Evolutionary conservation across 2,329 filamentous ascomycete genomes (phyloP).

Genomic region (Orbilia brochopaga): DNA sequence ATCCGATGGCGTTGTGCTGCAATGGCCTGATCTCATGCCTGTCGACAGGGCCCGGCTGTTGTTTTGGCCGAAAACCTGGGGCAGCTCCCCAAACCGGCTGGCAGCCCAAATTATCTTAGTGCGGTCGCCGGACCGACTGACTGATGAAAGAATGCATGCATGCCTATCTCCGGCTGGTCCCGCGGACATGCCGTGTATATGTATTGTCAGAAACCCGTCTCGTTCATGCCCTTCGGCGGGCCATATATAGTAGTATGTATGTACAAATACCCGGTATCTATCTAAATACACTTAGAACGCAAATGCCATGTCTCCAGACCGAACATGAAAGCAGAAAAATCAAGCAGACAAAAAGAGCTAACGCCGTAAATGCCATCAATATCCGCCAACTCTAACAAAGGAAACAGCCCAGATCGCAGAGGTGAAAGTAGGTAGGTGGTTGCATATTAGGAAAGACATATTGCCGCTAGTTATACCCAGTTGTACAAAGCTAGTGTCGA

Average conservation of each 20-base stretch:
- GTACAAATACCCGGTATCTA: slow-evolving; percentile 42
- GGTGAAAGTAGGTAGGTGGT: slow-evolving; percentile 17
- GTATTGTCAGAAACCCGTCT: neutral
- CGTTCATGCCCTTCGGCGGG: neutral
- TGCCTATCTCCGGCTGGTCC: neutral
- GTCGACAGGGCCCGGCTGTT: slow-evolving; percentile 13
- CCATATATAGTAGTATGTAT: slow-evolving; percentile 15
- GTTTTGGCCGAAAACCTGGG: slow-evolving; percentile 17
- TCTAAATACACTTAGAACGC: slow-evolving; percentile 24
- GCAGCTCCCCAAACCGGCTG: slow-evolving; percentile 17
- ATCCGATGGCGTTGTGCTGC: slow-evolving; percentile 32
- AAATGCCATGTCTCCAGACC: neutral
- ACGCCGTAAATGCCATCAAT: slow-evolving; percentile 47
- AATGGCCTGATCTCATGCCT: slow-evolving; percentile 50
- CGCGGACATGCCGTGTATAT: too few relatives aligned
- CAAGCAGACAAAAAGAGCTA: slow-evolving; percentile 7
- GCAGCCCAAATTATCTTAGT: neutral
- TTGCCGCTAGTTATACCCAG: slow-evolving; percentile 9
- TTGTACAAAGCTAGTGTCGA: slow-evolving; percentile 19
- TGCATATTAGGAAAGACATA: slow-evolving; percentile 32
- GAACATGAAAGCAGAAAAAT: slow-evolving; percentile 1
- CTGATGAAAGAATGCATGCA: neutral
- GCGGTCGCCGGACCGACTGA: neutral
- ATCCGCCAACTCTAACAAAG: slow-evolving; percentile 40
- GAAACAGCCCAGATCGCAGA: neutral